These are phyloP conservation scores for Eleusine coracana DNA, from an alignment of 176 grass and related monocot genomes.

Conservation along the genomic window DNA sequence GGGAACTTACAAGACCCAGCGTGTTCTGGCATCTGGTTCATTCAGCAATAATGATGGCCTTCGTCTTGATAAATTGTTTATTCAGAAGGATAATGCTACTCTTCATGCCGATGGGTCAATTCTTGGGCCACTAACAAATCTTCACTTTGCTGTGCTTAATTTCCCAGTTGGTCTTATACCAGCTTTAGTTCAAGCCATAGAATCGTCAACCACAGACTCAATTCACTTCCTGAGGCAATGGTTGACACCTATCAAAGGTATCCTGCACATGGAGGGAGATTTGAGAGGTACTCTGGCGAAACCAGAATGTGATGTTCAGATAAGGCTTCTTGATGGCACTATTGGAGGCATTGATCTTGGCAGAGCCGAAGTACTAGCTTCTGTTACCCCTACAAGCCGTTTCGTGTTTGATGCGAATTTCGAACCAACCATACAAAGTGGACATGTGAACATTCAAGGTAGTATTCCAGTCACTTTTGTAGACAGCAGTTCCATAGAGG, in stretches of 20 bases:
- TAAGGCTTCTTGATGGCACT: slow-evolving; percentile 90
- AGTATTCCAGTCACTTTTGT: slow-evolving; percentile 91
- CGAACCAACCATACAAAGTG: slow-evolving; percentile 86
- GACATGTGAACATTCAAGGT: slow-evolving; percentile 94
- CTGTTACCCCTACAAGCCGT: slow-evolving; percentile 80
- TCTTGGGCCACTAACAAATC: slow-evolving; percentile 92
- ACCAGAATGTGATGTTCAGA: slow-evolving; percentile 98
- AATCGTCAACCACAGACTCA: slow-evolving; percentile 87
- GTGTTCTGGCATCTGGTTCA: slow-evolving; percentile 77
- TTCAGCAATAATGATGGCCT: slow-evolving; percentile 96
- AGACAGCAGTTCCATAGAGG: slow-evolving; percentile 66
- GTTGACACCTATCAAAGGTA: slow-evolving; percentile 93
- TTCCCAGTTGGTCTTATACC: slow-evolving; percentile 94
- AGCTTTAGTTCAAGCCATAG: slow-evolving; percentile 88
- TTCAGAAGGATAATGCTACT: slow-evolving; percentile 98
- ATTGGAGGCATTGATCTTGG: slow-evolving; percentile 92
- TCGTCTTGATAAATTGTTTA: slow-evolving; percentile 93
- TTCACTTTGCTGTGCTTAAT: slow-evolving; percentile 98
- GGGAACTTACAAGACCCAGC: slow-evolving; percentile 90
- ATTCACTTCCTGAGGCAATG: slow-evolving; percentile 94
- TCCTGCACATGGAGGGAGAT: slow-evolving; percentile 99
- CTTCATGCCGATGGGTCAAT: slow-evolving; percentile 96
- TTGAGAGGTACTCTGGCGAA: slow-evolving; percentile 85
- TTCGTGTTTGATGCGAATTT: slow-evolving; percentile 96
- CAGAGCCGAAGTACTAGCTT: slow-evolving; percentile 92